Base-by-base conservation (phyloP, 2,329 filamentous ascomycete genomes). In the Lachnellula subtilissima region DNA sequence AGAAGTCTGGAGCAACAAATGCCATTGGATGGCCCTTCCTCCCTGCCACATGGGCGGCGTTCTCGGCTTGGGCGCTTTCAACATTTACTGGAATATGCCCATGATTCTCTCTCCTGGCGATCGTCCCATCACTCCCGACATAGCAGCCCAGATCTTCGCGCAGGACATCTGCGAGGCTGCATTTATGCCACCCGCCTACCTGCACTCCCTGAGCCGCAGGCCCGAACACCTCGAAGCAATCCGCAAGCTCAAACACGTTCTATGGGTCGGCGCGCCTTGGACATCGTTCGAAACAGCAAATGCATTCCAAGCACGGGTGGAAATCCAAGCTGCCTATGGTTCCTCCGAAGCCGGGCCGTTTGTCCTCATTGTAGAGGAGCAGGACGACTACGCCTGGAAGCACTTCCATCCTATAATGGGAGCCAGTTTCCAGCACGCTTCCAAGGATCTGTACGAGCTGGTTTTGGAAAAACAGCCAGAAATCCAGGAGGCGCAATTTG, bases 401-500 rank as follows among this genome's bases (percentile, higher is more conserved):
- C 37, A 17, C 5, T 40, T 40, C 37, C 14, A 17, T 40, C 37
- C 37, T 5, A 15, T 40, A 15, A 17, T 40, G 14, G 37, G 37
- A 17, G 37, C 37, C 14, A 40, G 14, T 15, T 40, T 40, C 37
- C 42, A 9, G 5, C 42, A 17, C 22, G 4, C n/a, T 45, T 45
- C 42, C 11, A 19, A 45, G n/a, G 23, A 17, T 17, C 15, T 48
- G 1, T 68, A 60, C 35, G 69, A 71, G 52, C 47, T 69, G 56
- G 59, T 68, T 9, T 52, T 69, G 35, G 54, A 55, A 48, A 50
- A 35, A 58, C 64, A 22, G 43, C 39, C 17, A 15, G 48, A 22
- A 40, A 59, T 40, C 55, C 61, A 19, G 28, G 61, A 14, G n/a
- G 19, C 32, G 25, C 64, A 72, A n/a, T 63, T 60, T 7, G 57